phyloP scores from a whole-genome alignment of 176 grass and related monocot species.

The Carex littledalei region DNA sequence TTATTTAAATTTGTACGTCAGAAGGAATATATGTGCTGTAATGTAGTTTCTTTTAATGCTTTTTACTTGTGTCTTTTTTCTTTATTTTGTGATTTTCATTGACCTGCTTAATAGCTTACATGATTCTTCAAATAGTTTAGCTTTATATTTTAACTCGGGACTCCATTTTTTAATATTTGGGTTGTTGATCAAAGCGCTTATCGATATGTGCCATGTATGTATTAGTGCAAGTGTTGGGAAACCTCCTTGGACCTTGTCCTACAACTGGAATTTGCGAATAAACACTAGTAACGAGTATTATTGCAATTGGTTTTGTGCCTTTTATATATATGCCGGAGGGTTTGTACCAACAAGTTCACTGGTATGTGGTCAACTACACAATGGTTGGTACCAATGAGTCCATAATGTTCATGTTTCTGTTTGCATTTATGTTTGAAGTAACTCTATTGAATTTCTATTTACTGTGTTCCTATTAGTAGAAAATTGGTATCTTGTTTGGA shows the following conservation, averaged over 20 bases:
- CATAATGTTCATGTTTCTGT: neutral
- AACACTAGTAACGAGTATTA: neutral
- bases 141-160: neutral
- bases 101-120: neutral
- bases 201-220: neutral
- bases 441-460: too few species aligned
- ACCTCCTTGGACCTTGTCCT: neutral
- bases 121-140: neutral
- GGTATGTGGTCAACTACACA: neutral
- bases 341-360: neutral
- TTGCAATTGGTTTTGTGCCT: neutral
- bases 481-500: too few species aligned
- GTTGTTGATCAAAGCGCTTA: neutral
- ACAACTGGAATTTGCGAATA: neutral
- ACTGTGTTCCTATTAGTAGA: too few species aligned
- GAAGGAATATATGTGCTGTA: constrained; percentile 1
- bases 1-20: neutral
- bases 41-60: constrained; percentile 5
- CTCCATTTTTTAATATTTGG: neutral
- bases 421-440: neutral
- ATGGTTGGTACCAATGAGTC: neutral
- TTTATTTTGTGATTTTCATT: neutral
- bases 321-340: neutral
- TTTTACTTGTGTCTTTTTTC: neutral
- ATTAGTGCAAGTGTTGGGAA: neutral